A percentile compares a stretch with the other conserved stretches of the same genome.
Conservation (phyloP, 345 rosid species). For the Pelargonium nanum region DNA sequence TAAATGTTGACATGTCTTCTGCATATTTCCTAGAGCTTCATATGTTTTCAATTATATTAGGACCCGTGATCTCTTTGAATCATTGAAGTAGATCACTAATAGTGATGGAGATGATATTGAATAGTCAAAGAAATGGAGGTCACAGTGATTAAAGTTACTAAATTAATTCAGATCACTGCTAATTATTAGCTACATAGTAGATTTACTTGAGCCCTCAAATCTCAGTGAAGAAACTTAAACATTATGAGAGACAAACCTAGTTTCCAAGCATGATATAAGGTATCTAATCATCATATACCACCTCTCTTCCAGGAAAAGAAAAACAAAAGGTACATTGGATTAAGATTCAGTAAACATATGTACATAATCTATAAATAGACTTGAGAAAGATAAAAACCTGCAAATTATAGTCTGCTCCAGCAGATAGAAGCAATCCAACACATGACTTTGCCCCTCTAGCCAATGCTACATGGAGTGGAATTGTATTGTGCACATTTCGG, state of each 20-base stretch:
- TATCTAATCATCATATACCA: background rate
- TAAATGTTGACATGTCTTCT: background rate
- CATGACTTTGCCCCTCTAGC: constrained; percentile 87
- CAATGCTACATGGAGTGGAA: constrained; percentile 91
- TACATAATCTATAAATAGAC: constrained; percentile 5
- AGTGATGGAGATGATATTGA: background rate
- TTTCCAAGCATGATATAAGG: background rate
- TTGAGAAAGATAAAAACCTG: constrained; percentile 44
- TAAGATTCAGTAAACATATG: constrained; percentile 4
- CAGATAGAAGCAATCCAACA: constrained; percentile 71
- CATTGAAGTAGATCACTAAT: background rate
- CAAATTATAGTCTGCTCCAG: constrained; percentile 79
- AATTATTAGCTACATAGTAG: background rate
- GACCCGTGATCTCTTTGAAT: too few species aligned
- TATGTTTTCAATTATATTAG: background rate
- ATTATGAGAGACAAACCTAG: background rate
- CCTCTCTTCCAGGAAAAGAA: too few species aligned
- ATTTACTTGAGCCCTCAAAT: background rate
- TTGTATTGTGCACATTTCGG: constrained; percentile 71
- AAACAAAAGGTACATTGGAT: too few species aligned
- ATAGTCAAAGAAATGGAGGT: background rate
- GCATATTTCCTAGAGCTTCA: background rate
- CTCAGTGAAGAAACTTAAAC: background rate
- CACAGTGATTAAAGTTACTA: background rate
- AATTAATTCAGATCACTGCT: background rate